Percentiles rank a stretch among this genome's conserved stretches.
Evolutionary conservation across 163 green algal genomes (phyloP).

Genomic region (Chloromonas sp.): DNA sequence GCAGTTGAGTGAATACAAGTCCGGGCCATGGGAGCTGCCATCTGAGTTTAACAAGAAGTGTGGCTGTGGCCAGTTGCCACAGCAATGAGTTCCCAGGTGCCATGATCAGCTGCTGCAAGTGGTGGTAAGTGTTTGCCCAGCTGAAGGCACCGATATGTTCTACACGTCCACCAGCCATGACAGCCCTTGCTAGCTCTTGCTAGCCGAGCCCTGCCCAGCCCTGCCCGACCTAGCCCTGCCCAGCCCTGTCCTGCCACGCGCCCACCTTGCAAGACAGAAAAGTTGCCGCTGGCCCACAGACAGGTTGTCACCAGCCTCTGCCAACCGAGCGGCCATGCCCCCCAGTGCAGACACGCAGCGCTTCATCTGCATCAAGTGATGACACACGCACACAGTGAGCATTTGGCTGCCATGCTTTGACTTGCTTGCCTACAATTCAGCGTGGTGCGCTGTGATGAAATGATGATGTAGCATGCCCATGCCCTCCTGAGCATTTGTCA

Average conservation of each 20-base stretch:
- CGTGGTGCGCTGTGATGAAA: neutral
- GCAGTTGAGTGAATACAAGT: too few relatives aligned
- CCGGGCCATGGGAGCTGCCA: too few relatives aligned
- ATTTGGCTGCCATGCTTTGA: neutral
- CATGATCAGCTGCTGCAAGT: too few relatives aligned
- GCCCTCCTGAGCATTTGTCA: neutral
- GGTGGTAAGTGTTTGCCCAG: neutral
- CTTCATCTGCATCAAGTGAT: neutral
- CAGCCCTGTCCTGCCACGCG: neutral
- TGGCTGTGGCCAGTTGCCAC: too few relatives aligned
- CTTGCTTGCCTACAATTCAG: neutral
- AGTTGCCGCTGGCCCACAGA: constrained; percentile 56
- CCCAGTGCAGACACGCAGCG: constrained; percentile 9
- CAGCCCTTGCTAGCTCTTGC: neutral
- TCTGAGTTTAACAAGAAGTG: too few relatives aligned
- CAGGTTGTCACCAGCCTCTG: constrained; percentile 44
- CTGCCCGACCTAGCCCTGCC: neutral
- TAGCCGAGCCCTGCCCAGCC: neutral
- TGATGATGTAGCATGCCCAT: neutral
- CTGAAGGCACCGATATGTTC: neutral
- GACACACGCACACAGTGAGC: neutral
- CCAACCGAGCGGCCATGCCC: constrained; percentile 42
- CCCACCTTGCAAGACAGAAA: constrained; percentile 42
- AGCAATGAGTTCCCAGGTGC: too few relatives aligned
- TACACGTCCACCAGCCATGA: too few relatives aligned